These are phyloP conservation scores for Volutella citrinella DNA, from an alignment of 2,329 filamentous ascomycete species.

Conservation along the genomic window DNA sequence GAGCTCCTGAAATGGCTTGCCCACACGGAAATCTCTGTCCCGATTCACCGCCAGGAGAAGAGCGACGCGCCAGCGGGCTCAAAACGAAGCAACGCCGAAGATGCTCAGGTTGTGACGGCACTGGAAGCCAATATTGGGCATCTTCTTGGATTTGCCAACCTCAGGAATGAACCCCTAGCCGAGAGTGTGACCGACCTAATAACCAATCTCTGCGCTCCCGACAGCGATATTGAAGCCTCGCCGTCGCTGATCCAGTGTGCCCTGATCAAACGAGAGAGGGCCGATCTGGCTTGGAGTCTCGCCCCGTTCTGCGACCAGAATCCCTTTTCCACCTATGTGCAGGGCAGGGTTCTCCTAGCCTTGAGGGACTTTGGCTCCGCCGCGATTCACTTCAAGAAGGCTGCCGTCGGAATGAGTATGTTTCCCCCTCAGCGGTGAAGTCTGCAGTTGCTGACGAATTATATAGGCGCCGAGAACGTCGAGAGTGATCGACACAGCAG, in stretches of 20 bases:
- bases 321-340: slow-evolving; percentile 74
- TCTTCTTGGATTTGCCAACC: slow-evolving; percentile 59
- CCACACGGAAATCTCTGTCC: slow-evolving; percentile 53
- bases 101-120: slow-evolving; percentile 51
- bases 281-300: slow-evolving; percentile 59
- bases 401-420: slow-evolving; percentile 79
- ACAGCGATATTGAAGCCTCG: slow-evolving; percentile 64
- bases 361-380: slow-evolving; percentile 72
- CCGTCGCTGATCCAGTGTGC: slow-evolving; percentile 61
- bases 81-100: slow-evolving; percentile 42
- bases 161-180: slow-evolving; percentile 48
- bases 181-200: slow-evolving; percentile 65
- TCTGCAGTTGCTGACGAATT: too few species aligned
- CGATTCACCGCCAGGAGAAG: slow-evolving; percentile 39
- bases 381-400: slow-evolving; percentile 74
- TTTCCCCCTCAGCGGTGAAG: slow-evolving; percentile 20
- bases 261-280: slow-evolving; percentile 55
- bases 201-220: slow-evolving; percentile 60
- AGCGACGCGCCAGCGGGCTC: slow-evolving; percentile 27
- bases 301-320: slow-evolving; percentile 54
- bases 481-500: slow-evolving; percentile 53
- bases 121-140: slow-evolving; percentile 60
- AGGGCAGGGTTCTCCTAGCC: slow-evolving; percentile 74
- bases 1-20: slow-evolving; percentile 72
- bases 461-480: slow-evolving; percentile 45